Percentiles rank a stretch among this genome's conserved stretches.
Conservation (phyloP, 306 rosid species). For the Geum urbanum region DNA sequence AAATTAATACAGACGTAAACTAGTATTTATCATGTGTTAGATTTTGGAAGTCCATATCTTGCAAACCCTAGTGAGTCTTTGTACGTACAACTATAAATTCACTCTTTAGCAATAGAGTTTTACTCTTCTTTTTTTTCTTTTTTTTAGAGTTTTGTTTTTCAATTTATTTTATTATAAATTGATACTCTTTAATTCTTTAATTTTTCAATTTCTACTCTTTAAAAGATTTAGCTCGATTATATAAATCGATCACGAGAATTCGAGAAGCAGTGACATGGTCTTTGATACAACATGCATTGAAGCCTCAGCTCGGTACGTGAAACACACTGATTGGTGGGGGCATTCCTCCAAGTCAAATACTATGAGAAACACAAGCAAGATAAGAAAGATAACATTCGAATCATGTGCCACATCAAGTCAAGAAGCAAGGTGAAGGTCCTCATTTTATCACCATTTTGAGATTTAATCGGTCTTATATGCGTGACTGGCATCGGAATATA, state of each 20-base stretch:
- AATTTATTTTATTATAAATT: too few species aligned
- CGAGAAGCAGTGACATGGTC: not conserved
- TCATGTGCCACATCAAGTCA: not conserved
- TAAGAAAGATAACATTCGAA: not conserved
- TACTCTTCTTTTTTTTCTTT: too few species aligned
- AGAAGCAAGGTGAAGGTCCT: not conserved
- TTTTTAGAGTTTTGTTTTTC: too few species aligned
- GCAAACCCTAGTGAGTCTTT: too few species aligned
- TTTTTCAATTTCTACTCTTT: not conserved
- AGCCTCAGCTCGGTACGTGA: not conserved
- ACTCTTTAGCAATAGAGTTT: too few species aligned
- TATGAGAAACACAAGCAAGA: not conserved
- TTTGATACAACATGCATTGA: not conserved
- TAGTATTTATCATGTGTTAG: too few species aligned
- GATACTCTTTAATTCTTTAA: not conserved
- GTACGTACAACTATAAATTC: too few species aligned
- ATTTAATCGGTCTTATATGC: not conserved
- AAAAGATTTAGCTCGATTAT: too few species aligned
- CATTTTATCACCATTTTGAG: not conserved
- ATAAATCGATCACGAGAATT: not conserved
- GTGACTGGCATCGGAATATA: too few species aligned
- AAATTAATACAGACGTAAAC: too few species aligned
- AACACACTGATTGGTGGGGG: not conserved
- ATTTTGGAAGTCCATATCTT: too few species aligned
- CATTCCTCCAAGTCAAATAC: not conserved